Base-by-base conservation (phyloP, 805 yeast species). In the Maudiozyma pseudohumilis region DNA sequence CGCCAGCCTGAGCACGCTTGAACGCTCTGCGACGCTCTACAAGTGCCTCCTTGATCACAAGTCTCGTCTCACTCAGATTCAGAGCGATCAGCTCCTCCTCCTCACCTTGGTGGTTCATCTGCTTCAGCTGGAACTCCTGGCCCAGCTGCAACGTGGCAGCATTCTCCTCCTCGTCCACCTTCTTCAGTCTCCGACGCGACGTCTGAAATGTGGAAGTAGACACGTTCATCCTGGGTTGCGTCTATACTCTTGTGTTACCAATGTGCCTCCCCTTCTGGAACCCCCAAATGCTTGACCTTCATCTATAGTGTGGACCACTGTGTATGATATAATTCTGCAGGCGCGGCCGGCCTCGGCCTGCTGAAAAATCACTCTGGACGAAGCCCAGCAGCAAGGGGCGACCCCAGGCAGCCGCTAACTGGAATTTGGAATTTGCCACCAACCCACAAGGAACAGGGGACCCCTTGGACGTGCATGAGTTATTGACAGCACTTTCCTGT, bases 181-280 rank as follows among this genome's bases (percentile, higher is more conserved):
- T 78, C 40, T 68, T 72, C 29, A 62, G 66, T 36, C 78, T 74
- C 60, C 95, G 75, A 65, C 94, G 77, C 56, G 86, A 74, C 32
- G 82, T 83, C 20, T 88, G 89, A 35, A 85, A 72, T 4, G 96
- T 83, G 36, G 95, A 83, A 27, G 94, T 84, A 26, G 95, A 82
- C 28, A 85, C 77, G 59, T 87, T 87, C 96, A 87, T 86, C 11
- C n/a, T 15, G 3, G 15, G 20, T 54, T 32, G n/a, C 28, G 23
- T 18, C 21, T 9, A 25, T 15, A 10, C 12, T 15, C 6, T 9
- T 28, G 31, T 28, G 18, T 28, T n/a, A n/a, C n/a, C n/a, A n/a
- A n/a, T n/a, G n/a, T n/a, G n/a, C n/a, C n/a, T n/a, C n/a, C n/a
- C n/a, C n/a, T n/a, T n/a, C n/a, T n/a, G n/a, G n/a, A n/a, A n/a